Evolutionary conservation across 2,329 filamentous ascomycete genomes (phyloP), one percentile per base, ranked within the genome.

Genomic region (Pseudocercospora cruenta): DNA sequence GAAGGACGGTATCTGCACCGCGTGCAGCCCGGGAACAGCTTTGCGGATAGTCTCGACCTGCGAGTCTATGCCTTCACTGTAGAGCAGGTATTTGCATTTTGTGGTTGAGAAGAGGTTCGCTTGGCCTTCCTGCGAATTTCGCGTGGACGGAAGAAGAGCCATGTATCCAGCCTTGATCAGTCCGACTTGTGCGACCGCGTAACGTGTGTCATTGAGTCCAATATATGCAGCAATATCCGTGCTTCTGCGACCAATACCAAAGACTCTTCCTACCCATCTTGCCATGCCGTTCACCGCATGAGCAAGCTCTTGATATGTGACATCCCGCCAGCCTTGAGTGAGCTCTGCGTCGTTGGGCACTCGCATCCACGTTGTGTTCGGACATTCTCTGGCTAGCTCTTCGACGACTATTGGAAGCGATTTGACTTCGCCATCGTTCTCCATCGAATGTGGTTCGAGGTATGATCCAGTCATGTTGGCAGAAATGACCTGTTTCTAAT

Each of bases 101-200:
- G 69, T 67, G 4, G 58, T 64, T 2, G 62, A 21, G 58, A 71
- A 71, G 8, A 71, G 66, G 5, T 68, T 67, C 14, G 61, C 64
- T 58, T 71, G 69, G 2, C 65, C 69, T 22, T 69, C 66, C 16
- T 62, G 55, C 1, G 65, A 67, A 28, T 69, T 71, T 4, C 69
- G 58, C 1, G 69, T 68, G 12, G 66, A 69, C 1, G 66, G 64
- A 4, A 69, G 57, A 12, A 71, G 51, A 60, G 68, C 66, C 61
- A 71, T 73, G 49, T 73, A 70, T 16, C 72, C 72, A 10, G 71
- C 72, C 49, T 71, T 72, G 49, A 71, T 68, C 14, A 68, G 58
- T 6, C 68, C 72, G 19, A 71, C 57, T 31, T 72, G 65, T 8
- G 67, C 64, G 49, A 71, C 64, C 10, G 68, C 67, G 54, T 74